A percentile compares a stretch with the other conserved stretches of the same genome.
Conservation (phyloP, 768 basidiomycete species). For the Tricholoma terreum region DNA sequence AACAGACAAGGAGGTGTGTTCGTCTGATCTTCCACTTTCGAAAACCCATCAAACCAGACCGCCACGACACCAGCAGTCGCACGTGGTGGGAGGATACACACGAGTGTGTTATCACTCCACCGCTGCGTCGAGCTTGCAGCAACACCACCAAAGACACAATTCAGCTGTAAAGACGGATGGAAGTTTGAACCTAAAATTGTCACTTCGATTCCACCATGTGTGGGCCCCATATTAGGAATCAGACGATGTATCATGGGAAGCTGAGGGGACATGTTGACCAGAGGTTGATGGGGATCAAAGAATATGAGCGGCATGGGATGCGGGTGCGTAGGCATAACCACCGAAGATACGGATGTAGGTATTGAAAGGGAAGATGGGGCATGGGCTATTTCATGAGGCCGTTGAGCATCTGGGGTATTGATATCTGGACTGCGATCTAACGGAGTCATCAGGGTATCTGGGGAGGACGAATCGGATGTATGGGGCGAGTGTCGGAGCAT, state of each 20-base stretch:
- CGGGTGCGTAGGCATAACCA: slow-evolving; percentile 30
- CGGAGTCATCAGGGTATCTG: slow-evolving; percentile 44
- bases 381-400: slow-evolving; percentile 21
- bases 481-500: slow-evolving; percentile 36
- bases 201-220: slow-evolving; percentile 91
- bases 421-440: slow-evolving; percentile 40
- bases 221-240: slow-evolving; percentile 82
- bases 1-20: slow-evolving; percentile 62
- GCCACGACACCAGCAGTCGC: slow-evolving; percentile 79
- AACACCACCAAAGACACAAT: slow-evolving; percentile 84
- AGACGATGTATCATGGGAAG: slow-evolving; percentile 80
- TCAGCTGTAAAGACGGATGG: slow-evolving; percentile 64
- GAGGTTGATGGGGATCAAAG: slow-evolving; percentile 50
- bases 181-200: slow-evolving; percentile 93
- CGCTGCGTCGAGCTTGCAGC: slow-evolving; percentile 80
- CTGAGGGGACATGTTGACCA: slow-evolving; percentile 46
- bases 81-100: slow-evolving; percentile 86
- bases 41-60: slow-evolving; percentile 83
- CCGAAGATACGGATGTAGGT: slow-evolving; percentile 20
- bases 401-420: slow-evolving; percentile 33
- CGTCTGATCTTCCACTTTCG: slow-evolving; percentile 52
- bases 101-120: slow-evolving; percentile 91
- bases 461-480: slow-evolving; percentile 45
- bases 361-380: slow-evolving; percentile 26
- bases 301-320: slow-evolving; percentile 59